Base-by-base conservation (phyloP, 202 grass and related monocot genomes). In the Cymbopogon flexuosus region DNA sequence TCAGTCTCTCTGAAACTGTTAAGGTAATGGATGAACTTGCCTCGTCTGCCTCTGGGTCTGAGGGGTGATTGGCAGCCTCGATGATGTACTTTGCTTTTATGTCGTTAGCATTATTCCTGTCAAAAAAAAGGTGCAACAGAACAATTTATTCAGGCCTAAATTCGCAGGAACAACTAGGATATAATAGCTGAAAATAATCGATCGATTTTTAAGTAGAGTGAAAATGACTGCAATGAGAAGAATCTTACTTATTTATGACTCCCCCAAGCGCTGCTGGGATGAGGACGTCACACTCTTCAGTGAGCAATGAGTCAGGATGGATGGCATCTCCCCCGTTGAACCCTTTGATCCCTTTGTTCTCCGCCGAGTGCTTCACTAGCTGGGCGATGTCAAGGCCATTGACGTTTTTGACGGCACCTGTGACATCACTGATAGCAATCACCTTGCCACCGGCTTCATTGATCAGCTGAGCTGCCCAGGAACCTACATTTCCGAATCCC, bases 401-500 rank as follows among this genome's bases (percentile, higher is more conserved):
- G 43, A 13, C 59, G 66, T 96, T 96, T 80, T 91, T 99, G 13
- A 99, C 37, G 11, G 92, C 96, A 11, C 92, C 96, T 40, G 90
- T 91, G 45, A 99, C 92, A 69, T 99, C 96, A 72, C 96, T 99
- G 36, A 96, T 74, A 49, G 96, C 88, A 74, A 91, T 77, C n/a
- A 99, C 84, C 86, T 93, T 93, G 22, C 96, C 92, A 34, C 96
- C 96, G 16, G 90, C 90, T 94, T 96, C 90, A 35, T 5, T 90
- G 56, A 99, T 93, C 30, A 99, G 67, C 66, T 93, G 84, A 30
- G 92, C 96, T 19, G 90, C 92, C 92, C 96, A 99, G 10, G 96
- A 99, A 45, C 96, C 96, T 13, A 99, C 96, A 62, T 99, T 99
- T 62, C 96, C 96, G 40, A 99, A 99, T 40, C 96, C 96, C 96